Base-by-base conservation (phyloP, 2,329 filamentous ascomycete genomes). In the Helotiales sp. region DNA sequence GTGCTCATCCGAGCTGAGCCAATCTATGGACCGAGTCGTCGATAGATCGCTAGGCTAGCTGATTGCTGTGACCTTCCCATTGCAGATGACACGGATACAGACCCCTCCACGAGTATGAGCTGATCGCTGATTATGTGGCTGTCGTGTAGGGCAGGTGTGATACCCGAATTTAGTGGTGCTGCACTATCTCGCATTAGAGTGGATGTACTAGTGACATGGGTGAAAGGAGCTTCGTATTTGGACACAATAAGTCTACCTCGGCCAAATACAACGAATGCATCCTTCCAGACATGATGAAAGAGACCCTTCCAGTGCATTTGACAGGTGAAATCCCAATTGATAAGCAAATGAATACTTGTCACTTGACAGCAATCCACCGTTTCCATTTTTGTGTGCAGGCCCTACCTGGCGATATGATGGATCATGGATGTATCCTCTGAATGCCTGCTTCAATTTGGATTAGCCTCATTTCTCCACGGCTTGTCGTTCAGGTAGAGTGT, bases 21-120 rank as follows among this genome's bases (percentile, higher is more conserved):
- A 34, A 37, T 57, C 11, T 20, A 17, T 24, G 6, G n/a, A 20
- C 54, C 17, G 32, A 6, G 20, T 40, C 54, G 20, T 2, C 54
- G 54, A 57, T 57, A 57, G 54, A 57, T 57, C 54, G 54, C 20
- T 20, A 57, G 30, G 20, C 20, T 37, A 40, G 54, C 20, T 24
- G 20, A 11, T 22, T 40, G 30, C 11, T 37, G 24, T 15, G 54
- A 57, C 54, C 54, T 57, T 57, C 54, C 54, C 30, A 37, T 24
- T 57, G 22, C 3, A 57, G 54, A 24, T 40, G 54, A 15, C 32
- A 37, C 10, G 52, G 52, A 34, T 13, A 37, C n/a, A 7, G 15
- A 20, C 54, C 20, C 10, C 7, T 40, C 30, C 30, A 8, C 5
- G 20, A 26, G n/a, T 10, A 37, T 26, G 30, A 22, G 32, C 22